A percentile compares a stretch with the other conserved stretches of the same genome.
phyloP scores from a whole-genome alignment of 2,329 filamentous ascomycete genomes.

The Nemania bipapillata region DNA sequence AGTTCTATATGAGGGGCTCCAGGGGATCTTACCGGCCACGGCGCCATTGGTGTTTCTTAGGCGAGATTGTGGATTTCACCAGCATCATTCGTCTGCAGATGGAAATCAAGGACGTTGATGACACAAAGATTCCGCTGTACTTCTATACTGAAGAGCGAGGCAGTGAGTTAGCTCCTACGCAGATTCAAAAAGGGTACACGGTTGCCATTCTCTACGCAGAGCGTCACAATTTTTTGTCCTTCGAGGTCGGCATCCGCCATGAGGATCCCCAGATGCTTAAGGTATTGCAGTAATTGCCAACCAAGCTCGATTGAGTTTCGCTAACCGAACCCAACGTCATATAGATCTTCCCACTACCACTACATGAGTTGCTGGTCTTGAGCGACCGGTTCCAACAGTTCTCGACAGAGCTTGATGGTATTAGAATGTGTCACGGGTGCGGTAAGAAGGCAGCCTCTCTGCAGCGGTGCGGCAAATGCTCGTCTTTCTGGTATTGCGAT shows the following conservation, averaged over 20 bases:
- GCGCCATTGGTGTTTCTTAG: slow-evolving; percentile 24
- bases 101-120: slow-evolving; percentile 18
- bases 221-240: slow-evolving; percentile 1
- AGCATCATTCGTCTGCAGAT: slow-evolving; percentile 19
- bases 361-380: slow-evolving; percentile 9
- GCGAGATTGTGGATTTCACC: slow-evolving; percentile 7
- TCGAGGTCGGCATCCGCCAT: slow-evolving; percentile 6
- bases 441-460: slow-evolving; percentile 16
- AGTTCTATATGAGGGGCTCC: background rate
- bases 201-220: slow-evolving; percentile 18
- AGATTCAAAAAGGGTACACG: slow-evolving; percentile 13
- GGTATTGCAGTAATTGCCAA: slow-evolving; percentile 7
- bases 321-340: background rate
- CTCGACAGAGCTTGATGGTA: slow-evolving; percentile 2
- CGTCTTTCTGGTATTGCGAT: slow-evolving; percentile 22
- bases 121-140: slow-evolving; percentile 9
- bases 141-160: slow-evolving; percentile 25
- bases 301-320: background rate
- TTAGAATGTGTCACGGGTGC: slow-evolving; percentile 23
- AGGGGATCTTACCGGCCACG: background rate
- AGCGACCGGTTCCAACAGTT: slow-evolving; percentile 15
- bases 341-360: slow-evolving; percentile 23
- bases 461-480: slow-evolving; percentile 15
- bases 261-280: slow-evolving; percentile 8
- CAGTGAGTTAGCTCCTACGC: slow-evolving; percentile 1